phyloP scores from a whole-genome alignment of 208 protist species.

The Novymonas esmeraldas region DNA sequence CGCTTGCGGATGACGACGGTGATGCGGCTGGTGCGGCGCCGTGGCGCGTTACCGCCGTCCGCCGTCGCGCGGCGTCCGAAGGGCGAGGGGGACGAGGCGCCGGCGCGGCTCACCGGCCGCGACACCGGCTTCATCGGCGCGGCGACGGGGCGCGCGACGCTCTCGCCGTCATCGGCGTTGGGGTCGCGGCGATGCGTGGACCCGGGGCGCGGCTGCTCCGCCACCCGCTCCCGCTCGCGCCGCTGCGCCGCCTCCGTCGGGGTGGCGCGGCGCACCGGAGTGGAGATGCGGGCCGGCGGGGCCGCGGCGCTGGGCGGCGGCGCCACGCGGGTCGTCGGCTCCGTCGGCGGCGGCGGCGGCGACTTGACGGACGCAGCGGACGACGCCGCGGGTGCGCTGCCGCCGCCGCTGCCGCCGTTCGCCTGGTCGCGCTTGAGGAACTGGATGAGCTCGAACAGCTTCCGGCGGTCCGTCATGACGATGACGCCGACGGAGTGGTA shows the following conservation, averaged over 20 bases:
- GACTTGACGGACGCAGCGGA: background rate
- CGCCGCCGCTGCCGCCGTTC: conserved; percentile 15
- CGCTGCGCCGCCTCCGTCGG: conserved; percentile 23
- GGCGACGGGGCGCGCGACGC: conserved; percentile 10
- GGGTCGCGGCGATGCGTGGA: conserved; percentile 56
- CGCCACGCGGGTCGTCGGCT: conserved; percentile 27
- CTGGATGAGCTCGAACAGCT: conserved; percentile 94
- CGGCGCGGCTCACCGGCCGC: conserved; percentile 65
- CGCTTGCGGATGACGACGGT: conserved; percentile 92
- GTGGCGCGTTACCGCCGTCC: conserved; percentile 24
- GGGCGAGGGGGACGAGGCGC: conserved; percentile 56
- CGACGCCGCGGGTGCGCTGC: background rate
- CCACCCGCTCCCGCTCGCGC: conserved; percentile 25
- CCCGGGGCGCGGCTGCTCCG: conserved; percentile 22
- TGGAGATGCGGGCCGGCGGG: conserved; percentile 29
- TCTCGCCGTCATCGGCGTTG: conserved; percentile 39
- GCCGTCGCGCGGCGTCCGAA: conserved; percentile 36
- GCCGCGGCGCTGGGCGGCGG: conserved; percentile 14
- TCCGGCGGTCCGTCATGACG: conserved; percentile 90
- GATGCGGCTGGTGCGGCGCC: conserved; percentile 76
- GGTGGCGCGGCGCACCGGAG: conserved; percentile 27
- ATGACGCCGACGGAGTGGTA: conserved; percentile 91
- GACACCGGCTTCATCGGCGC: conserved; percentile 48
- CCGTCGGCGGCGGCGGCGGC: conserved; percentile 28
- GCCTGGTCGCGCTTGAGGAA: conserved; percentile 82